phyloP scores from a whole-genome alignment of 768 basidiomycete species.

The Kwoniella sp. region DNA sequence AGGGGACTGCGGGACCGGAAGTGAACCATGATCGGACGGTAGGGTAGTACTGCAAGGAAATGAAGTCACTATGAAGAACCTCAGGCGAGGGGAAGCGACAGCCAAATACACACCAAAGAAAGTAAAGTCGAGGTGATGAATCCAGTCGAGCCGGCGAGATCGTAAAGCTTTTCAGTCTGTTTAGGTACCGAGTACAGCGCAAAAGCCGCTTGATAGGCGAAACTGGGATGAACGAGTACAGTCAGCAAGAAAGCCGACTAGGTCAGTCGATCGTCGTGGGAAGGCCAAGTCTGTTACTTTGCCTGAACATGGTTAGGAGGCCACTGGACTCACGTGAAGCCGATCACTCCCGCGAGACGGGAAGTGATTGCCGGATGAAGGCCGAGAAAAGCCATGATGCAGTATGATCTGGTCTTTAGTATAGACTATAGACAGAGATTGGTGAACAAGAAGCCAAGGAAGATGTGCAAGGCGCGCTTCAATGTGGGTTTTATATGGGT shows the following conservation, averaged over 20 bases:
- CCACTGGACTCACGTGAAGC: constrained; percentile 51
- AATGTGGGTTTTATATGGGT: too few relatives aligned
- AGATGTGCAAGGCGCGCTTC: too few relatives aligned
- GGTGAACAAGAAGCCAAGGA: too few relatives aligned
- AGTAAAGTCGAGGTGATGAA: constrained; percentile 67
- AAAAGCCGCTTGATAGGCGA: constrained; percentile 54
- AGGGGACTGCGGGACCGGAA: constrained; percentile 41
- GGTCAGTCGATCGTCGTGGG: background rate
- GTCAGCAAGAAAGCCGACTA: background rate
- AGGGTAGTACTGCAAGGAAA: constrained; percentile 65
- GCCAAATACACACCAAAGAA: constrained; percentile 57
- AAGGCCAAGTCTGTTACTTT: too few relatives aligned
- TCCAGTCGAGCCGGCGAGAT: constrained; percentile 68
- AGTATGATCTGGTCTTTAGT: too few relatives aligned
- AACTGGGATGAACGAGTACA: constrained; percentile 22
- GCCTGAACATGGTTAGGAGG: too few relatives aligned
- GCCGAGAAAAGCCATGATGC: constrained; percentile 27
- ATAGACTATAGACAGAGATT: too few relatives aligned
- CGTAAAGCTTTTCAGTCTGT: constrained; percentile 68
- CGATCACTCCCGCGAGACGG: constrained; percentile 47
- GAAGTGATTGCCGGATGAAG: constrained; percentile 35
- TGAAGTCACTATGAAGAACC: too few relatives aligned
- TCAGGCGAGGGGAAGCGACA: background rate
- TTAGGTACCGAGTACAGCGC: constrained; percentile 69
- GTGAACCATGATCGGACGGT: constrained; percentile 61